Base-by-base conservation (phyloP, 192 early-diverging fungal species). In the Geranomyces michiganensis region DNA sequence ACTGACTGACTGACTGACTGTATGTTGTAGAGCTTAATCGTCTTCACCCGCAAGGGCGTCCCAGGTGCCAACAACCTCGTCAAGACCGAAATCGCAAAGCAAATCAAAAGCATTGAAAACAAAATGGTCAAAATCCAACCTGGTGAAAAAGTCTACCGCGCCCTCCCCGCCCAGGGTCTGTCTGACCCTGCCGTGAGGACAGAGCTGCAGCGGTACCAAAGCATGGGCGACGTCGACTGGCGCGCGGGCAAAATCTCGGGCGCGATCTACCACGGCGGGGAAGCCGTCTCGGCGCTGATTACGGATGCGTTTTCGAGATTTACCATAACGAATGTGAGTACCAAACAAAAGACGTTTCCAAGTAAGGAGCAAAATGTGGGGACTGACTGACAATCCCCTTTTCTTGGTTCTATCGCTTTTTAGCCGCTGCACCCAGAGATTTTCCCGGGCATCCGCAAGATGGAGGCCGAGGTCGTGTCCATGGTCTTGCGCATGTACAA, bases 401-500 rank as follows among this genome's bases (percentile, higher is more conserved):
- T 53, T 53, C 15, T 7, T 36, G 7, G 29, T 1, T 17, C 49
- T 31, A 5, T 59, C 19, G 56, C 33, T 10, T 41, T 10, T 7
- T 32, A 82, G 73, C 95, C 95, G 12, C 85, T 99, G 48, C 96
- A 99, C 69, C 94, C 96, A 1, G 94, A 94, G 53, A 85, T 97
- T 56, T 99, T 97, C 83, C 95, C 95, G 0, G 94, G 94, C 29
- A 79, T 95, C n/a, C 88, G 96, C 47, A 88, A 90, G 61, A 94
- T 99, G 88, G 96, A 99, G 75, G 93, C 94, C 48, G 96, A 99
- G 74, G 84, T 95, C 27, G 91, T 96, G 47, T 87, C 89, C 9
- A 97, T 99, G 95, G 94, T 96, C 2, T 75, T 93, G 21, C 62
- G 81, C 31, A 90, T 99, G 76, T 96, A 94, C 86, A 88, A 96